These are phyloP conservation scores for Arthrobotrys musiformis DNA, from an alignment of 2,329 filamentous ascomycete genomes.

Conservation along the genomic window DNA sequence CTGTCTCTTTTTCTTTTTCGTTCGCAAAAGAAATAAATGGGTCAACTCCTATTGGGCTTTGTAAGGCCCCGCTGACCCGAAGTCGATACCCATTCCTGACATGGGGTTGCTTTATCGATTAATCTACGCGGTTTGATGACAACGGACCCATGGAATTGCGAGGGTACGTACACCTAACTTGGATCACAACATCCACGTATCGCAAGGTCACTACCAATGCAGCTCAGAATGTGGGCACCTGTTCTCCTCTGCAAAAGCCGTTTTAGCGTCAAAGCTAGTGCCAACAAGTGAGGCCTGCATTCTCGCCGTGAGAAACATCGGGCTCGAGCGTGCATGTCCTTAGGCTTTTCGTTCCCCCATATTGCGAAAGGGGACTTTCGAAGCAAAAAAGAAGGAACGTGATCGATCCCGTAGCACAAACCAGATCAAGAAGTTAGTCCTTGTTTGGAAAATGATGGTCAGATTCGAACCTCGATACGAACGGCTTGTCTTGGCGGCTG, in stretches of 20 bases:
- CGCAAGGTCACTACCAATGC: background rate
- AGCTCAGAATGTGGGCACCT: constrained; percentile 1
- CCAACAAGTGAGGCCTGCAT: constrained; percentile 27
- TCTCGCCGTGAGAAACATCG: constrained; percentile 4
- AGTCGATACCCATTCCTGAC: background rate
- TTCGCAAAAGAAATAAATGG: background rate
- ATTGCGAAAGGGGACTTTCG: constrained; percentile 14
- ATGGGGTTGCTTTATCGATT: constrained; percentile 33
- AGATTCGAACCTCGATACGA: constrained; percentile 15
- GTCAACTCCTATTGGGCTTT: constrained; percentile 4
- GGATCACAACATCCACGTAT: background rate
- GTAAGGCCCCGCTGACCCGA: constrained; percentile 3
- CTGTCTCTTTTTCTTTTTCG: background rate
- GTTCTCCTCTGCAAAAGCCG: constrained; percentile 10
- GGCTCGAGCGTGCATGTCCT: constrained; percentile 32
- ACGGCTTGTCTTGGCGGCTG: background rate
- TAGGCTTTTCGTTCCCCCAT: too few relatives aligned
- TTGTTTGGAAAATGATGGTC: constrained; percentile 38
- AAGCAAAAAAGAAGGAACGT: constrained; percentile 27
- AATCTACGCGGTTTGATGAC: constrained; percentile 42
- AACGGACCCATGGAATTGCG: background rate
- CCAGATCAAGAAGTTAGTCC: constrained; percentile 14
- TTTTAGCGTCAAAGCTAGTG: constrained; percentile 44
- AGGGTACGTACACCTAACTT: background rate
- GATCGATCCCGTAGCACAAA: constrained; percentile 23